Conservation (phyloP, 2,329 filamentous ascomycete genomes). For the Cordyceps tenuipes region DNA sequence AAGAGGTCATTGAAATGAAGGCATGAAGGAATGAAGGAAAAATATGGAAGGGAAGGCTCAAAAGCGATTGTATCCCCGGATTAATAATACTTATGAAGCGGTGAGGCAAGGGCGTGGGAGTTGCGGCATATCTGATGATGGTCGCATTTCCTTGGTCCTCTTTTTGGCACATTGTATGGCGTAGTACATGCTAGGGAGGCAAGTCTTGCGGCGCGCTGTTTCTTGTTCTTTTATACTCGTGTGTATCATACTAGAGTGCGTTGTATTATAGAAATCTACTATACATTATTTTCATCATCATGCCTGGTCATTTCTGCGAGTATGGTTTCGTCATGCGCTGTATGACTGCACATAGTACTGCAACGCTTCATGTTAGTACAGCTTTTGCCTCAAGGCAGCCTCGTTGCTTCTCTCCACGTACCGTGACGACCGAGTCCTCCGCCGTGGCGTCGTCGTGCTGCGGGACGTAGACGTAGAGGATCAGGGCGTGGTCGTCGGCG, state of each 20-base stretch:
- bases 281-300: slow-evolving; percentile 9
- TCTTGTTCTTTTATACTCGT: slow-evolving; percentile 4
- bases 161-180: neutral
- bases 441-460: slow-evolving; percentile 57
- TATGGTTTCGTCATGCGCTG: slow-evolving; percentile 17
- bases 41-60: neutral
- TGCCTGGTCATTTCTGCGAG: neutral
- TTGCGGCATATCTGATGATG: neutral
- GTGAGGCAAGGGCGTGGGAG: neutral
- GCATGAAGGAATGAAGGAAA: slow-evolving; percentile 6
- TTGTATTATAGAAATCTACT: slow-evolving; percentile 11
- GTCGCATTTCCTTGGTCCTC: neutral
- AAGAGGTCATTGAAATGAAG: neutral
- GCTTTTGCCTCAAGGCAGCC: neutral
- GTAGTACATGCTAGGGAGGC: neutral
- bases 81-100: slow-evolving; percentile 2
- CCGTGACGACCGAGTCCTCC: slow-evolving; percentile 69
- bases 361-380: slow-evolving; percentile 16
- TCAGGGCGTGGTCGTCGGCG: slow-evolving; percentile 68
- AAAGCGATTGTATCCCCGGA: neutral
- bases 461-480: slow-evolving; percentile 74
- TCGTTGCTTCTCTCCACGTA: slow-evolving; percentile 30
- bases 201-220: neutral
- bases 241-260: slow-evolving; percentile 5
- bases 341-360: slow-evolving; percentile 39